Base-by-base conservation (phyloP, 352 stramenopile genomes). In the Globisporangium viniferum region DNA sequence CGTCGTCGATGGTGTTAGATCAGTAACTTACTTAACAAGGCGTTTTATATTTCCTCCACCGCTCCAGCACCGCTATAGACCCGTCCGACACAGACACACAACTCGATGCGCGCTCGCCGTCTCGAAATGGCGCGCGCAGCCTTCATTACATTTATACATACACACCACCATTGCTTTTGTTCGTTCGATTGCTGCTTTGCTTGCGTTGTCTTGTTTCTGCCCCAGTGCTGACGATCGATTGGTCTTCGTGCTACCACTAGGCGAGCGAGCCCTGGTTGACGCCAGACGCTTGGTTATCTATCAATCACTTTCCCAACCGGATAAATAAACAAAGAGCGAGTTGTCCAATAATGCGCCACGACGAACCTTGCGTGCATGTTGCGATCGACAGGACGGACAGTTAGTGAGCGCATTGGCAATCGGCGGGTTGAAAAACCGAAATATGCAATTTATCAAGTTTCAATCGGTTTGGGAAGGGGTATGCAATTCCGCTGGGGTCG, bases 1-100 rank as follows among this genome's bases (percentile, higher is more conserved):
- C 81, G 27, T 92, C 84, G 62, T 89, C 84, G 46, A 94, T 94
- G 86, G 80, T 94, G 64, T 86, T 94, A 81, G 86, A 94, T 84
- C 81, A 94, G 76, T 94, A 94, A 90, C 68, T 74, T 80, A 84
- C 44, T 51, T 51, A 78, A 67, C 33, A 69, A 64, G 54, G 29
- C 51, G 59, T 67, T 65, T 67, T 71, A 55, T 71, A 62, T 67
- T 36, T 61, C 29, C 54, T 51, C 44, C 44, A 24, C 7, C 18
- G 44, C 44, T 51, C 44, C 18, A 51, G 18, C 44, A 12, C 20
- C 18, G 44, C 44, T 22, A 51, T 51, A 51, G 44, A 51, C 44
- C 44, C 44, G 44, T 49, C 44, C 44, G 5, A n/a, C 18, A 24
- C 18, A n/a, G 18, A 51, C 44, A n/a, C 14, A 46, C 39, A 46